These are phyloP conservation scores for Mimosa bimucronata DNA, from an alignment of 306 rosid species.

Conservation along the genomic window DNA sequence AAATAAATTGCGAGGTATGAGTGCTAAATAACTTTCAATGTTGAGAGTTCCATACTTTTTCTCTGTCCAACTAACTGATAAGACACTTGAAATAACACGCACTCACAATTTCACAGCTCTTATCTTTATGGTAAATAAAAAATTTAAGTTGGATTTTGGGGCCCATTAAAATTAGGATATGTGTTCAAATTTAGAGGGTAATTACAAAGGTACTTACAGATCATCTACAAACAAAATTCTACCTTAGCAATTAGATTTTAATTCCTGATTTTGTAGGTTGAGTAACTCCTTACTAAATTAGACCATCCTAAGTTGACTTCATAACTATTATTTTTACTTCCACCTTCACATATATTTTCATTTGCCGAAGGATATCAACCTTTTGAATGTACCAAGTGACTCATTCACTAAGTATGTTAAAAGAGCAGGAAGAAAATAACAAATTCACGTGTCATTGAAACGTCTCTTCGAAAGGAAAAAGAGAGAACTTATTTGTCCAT, in stretches of 20 bases:
- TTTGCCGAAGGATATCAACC: background rate
- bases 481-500: background rate
- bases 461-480: constrained; percentile 6
- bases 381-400: background rate
- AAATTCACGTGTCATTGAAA: background rate
- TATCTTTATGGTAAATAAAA: background rate
- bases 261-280: no score
- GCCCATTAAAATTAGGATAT: no score
- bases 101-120: background rate
- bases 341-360: background rate
- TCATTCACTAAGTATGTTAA: background rate
- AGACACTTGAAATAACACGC: background rate
- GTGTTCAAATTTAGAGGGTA: no score
- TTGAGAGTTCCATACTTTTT: background rate
- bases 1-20: background rate
- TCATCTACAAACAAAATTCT: no score
- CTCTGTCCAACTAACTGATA: background rate
- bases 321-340: background rate
- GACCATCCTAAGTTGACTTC: no score
- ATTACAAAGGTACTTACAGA: no score
- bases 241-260: no score
- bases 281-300: no score
- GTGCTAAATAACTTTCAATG: background rate
- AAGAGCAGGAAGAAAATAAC: background rate
- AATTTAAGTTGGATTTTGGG: no score